These are phyloP conservation scores for Fraxinus xanthoxyloides DNA, from an alignment of 305 asterid species.

Conservation along the genomic window DNA sequence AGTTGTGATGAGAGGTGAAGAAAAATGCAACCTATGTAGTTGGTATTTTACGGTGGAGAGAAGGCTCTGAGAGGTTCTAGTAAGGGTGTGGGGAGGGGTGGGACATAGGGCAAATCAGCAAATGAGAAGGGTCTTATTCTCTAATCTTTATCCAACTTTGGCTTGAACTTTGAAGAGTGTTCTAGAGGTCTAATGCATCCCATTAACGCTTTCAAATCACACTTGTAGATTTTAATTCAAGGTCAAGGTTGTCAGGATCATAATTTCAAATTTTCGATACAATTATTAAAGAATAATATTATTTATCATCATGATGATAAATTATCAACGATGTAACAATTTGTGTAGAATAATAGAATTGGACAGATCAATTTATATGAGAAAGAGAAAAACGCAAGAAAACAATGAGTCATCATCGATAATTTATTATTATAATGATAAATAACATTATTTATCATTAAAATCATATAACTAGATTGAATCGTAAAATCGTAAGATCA, in stretches of 20 bases:
- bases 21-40: neutral
- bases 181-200: constrained; percentile 20
- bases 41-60: neutral
- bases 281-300: no score
- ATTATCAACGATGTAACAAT: no score
- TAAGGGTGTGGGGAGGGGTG: constrained; percentile 10
- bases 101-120: neutral
- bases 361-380: no score
- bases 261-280: neutral
- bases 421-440: no score
- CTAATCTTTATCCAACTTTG: neutral
- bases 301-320: no score
- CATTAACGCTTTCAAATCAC: neutral
- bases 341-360: no score
- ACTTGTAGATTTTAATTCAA: neutral
- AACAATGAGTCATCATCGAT: no score
- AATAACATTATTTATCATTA: no score
- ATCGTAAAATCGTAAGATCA: no score
- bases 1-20: neutral
- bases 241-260: neutral
- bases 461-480: no score
- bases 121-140: constrained; percentile 40
- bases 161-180: constrained; percentile 14
- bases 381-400: no score
- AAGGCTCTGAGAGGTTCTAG: constrained; percentile 32